phyloP scores from a whole-genome alignment of 257 asterid species.

The Capsicum pubescens region DNA sequence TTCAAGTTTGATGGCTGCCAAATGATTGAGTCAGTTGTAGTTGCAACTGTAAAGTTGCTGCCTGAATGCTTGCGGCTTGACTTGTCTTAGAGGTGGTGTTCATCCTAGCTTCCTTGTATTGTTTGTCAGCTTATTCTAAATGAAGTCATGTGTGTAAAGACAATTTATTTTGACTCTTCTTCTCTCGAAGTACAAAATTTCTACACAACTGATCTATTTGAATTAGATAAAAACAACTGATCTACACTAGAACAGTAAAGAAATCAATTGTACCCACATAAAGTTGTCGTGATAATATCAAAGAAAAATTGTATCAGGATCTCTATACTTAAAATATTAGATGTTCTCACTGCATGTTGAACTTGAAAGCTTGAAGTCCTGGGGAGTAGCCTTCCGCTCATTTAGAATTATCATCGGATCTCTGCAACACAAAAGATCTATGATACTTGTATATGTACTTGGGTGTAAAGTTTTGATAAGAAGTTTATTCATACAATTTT shows the following conservation, averaged over 20 bases:
- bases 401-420: not conserved
- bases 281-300: not conserved
- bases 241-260: not conserved
- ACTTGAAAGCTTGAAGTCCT: slow-evolving; percentile 17
- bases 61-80: not conserved
- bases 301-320: not conserved
- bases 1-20: not conserved
- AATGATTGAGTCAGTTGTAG: slow-evolving; percentile 23
- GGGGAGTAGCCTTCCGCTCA: not conserved
- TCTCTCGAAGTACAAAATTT: not conserved
- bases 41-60: not conserved
- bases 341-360: not conserved
- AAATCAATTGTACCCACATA: not conserved
- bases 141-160: not conserved
- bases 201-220: not conserved
- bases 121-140: not conserved
- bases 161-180: not conserved
- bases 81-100: not conserved
- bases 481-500: not conserved
- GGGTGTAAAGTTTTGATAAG: not conserved
- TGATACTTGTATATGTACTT: not conserved
- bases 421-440: not conserved
- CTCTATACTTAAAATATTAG: not conserved
- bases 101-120: slow-evolving; percentile 7
- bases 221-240: not conserved